Evolutionary conservation across 495 filamentous ascomycete genomes (phyloP), one percentile per base, ranked within the genome.

Genomic region (Tirmania nivea): DNA sequence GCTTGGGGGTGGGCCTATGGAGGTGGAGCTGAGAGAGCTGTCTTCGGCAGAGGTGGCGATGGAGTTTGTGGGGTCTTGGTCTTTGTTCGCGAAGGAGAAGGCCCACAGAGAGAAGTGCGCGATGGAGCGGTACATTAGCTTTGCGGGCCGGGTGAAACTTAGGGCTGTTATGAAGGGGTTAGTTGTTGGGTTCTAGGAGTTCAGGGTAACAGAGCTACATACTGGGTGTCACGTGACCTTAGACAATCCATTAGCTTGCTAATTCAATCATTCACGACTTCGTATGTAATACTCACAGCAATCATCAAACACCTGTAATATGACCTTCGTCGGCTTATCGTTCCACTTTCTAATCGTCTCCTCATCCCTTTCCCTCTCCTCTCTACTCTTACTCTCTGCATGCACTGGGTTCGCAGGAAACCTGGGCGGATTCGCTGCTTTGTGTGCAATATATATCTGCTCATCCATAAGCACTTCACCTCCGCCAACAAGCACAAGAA

Each of bases 281-380:
- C 89, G 56, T 12, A 6, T 50, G 8, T 12, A 6, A 2, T 25
- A 50, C 48, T 12, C 25, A 50, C 89, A 96, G 16, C 94, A 69
- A 61, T 93, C 78, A 34, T 95, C 89, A 85, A 89, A 95, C 8
- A 96, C 81, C 65, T 96, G 89, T n/a, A 96, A 70, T 64, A 93
- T 86, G 9, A 96, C 89, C 62, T 93, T 79, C 0, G 89, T 96
- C 2, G 85, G 82, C 35, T 75, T 74, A 7, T 3, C 25, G 25
- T 7, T 31, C 61, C 81, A 90, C 39, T 75, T 77, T 21, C 72
- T 65, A 16, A 92, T 58, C 9, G 55, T 66, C n/a, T 68, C 67
- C 51, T 69, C 65, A 14, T 72, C 62, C 14, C 80, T 75, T 2
- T 78, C 79, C 53, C 65, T 66, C 31, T 70, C 69, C 5, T 45